A percentile compares a stretch with the other conserved stretches of the same genome.
These are phyloP conservation scores for Dendrostoma leiphaemia DNA, from an alignment of 2,329 filamentous ascomycete genomes.

Conservation along the genomic window DNA sequence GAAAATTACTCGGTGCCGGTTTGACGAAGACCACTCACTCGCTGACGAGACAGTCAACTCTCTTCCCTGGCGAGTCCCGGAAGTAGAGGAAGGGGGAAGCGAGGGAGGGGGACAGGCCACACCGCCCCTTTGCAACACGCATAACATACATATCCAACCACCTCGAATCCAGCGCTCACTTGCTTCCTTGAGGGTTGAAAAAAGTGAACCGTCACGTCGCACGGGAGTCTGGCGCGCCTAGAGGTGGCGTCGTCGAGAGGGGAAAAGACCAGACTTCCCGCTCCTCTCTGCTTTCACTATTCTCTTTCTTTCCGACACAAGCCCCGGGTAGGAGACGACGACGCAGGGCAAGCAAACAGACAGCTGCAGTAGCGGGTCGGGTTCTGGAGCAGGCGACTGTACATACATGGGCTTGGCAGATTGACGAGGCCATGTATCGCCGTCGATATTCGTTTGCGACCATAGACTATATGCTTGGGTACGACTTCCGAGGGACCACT, in stretches of 20 bases:
- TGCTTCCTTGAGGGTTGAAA: slow-evolving; percentile 7
- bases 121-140: slow-evolving; percentile 7
- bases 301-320: background rate
- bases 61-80: no score
- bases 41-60: background rate
- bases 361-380: background rate
- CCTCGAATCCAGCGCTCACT: background rate
- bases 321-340: background rate
- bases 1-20: no score
- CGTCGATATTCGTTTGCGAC: no score
- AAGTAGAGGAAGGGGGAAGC: background rate
- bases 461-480: no score
- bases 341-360: slow-evolving; percentile 1
- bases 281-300: background rate
- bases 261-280: background rate
- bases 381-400: background rate
- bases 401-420: background rate
- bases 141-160: background rate
- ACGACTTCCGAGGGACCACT: no score
- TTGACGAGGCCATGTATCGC: background rate
- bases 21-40: no score
- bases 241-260: background rate
- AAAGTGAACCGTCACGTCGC: slow-evolving; percentile 17
- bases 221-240: background rate
- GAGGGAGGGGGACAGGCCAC: slow-evolving; percentile 12